Evolutionary conservation across 1,139 yeast species (phyloP).

Genomic region (Zygoascus hellenicus): DNA sequence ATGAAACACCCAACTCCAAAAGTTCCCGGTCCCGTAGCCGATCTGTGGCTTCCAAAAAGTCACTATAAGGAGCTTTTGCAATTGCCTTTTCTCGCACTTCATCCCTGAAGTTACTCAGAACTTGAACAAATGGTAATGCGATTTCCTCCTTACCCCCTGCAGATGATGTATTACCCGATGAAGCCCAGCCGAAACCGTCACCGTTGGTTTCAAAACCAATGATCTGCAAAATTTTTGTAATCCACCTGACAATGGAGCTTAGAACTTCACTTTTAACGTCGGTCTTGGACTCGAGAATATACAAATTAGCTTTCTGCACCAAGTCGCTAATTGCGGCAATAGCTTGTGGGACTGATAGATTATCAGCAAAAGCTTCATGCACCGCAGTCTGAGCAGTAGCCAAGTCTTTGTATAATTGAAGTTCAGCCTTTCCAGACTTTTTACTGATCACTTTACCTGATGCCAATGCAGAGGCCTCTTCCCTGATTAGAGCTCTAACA

Average conservation of each 20-base stretch:
- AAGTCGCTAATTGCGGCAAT: conserved; percentile 60
- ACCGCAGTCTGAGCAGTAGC: conserved; percentile 53
- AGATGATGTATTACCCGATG: conserved; percentile 24
- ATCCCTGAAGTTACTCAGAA: conserved; percentile 76
- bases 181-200: conserved; percentile 78
- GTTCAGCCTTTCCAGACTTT: conserved; percentile 50
- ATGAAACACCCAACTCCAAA: conserved; percentile 67
- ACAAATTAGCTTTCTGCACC: conserved; percentile 64
- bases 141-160: conserved; percentile 53
- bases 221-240: conserved; percentile 61
- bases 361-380: conserved; percentile 80
- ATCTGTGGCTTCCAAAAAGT: conserved; percentile 57
- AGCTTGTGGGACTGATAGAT: conserved; percentile 72
- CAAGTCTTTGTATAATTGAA: conserved; percentile 49
- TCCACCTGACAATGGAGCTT: conserved; percentile 56
- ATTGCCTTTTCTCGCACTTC: conserved; percentile 70
- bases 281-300: conserved; percentile 47
- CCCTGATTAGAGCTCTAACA: conserved; percentile 68
- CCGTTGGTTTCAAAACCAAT: conserved; percentile 70
- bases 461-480: conserved; percentile 39
- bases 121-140: conserved; percentile 73
- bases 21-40: conserved; percentile 56
- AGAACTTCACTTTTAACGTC: conserved; percentile 63
- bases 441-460: conserved; percentile 62
- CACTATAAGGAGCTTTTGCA: conserved; percentile 47